Evolutionary conservation across 2,329 filamentous ascomycete genomes (phyloP).

Genomic region (Ophiostoma pallidulum): DNA sequence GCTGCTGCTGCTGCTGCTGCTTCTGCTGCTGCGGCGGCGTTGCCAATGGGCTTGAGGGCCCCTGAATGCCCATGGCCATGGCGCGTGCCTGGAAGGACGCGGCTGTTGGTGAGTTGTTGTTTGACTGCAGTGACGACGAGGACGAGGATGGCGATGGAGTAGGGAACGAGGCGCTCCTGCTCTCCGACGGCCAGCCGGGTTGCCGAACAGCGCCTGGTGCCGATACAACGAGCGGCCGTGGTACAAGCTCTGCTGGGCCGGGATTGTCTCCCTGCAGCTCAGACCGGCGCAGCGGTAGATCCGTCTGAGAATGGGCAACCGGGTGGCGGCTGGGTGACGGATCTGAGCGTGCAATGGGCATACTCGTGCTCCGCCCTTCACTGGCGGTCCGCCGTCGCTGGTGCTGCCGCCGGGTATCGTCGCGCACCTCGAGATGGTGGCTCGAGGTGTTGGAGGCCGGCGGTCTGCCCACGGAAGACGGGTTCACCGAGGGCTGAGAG

Average conservation of each 20-base stretch:
- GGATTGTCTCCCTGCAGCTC: slow-evolving; percentile 1
- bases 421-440: slow-evolving; percentile 39
- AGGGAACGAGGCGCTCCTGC: not conserved
- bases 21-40: not conserved
- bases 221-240: slow-evolving; percentile 10
- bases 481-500: not conserved
- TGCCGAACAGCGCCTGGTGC: no score
- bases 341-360: slow-evolving; percentile 28
- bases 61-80: slow-evolving; percentile 7
- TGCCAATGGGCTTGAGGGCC: not conserved
- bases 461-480: slow-evolving; percentile 31
- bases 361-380: slow-evolving; percentile 44
- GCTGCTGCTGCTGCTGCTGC: not conserved
- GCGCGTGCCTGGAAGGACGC: slow-evolving; percentile 28
- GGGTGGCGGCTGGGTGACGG: slow-evolving; percentile 30
- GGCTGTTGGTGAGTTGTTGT: not conserved
- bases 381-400: slow-evolving; percentile 43
- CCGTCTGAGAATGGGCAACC: slow-evolving; percentile 55
- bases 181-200: not conserved
- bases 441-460: slow-evolving; percentile 33
- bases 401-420: slow-evolving; percentile 31
- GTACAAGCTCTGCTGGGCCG: not conserved
- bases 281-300: slow-evolving; percentile 40
- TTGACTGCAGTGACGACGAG: not conserved
- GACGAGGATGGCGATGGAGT: slow-evolving; percentile 9